phyloP scores from a whole-genome alignment of 176 grass and related monocot genomes.

The Juncus inflexus region DNA sequence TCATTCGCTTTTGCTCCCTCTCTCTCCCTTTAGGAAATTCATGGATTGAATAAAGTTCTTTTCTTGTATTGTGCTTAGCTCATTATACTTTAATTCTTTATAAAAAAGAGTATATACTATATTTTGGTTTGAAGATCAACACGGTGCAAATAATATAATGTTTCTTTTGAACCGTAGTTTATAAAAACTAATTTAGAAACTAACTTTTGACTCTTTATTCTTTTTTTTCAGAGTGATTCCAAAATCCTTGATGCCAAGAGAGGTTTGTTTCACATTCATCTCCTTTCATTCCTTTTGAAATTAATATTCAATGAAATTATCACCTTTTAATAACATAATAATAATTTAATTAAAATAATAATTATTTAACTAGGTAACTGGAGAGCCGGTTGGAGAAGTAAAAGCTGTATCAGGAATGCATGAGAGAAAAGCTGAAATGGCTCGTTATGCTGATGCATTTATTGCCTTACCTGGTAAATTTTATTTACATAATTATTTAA shows the following conservation, averaged over 20 bases:
- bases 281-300: no score
- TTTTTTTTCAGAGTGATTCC: slow-evolving; percentile 64
- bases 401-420: slow-evolving; percentile 85
- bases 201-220: slow-evolving; percentile 33
- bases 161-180: slow-evolving; percentile 15
- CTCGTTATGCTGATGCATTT: slow-evolving; percentile 81
- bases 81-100: no score
- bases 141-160: background rate
- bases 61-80: no score
- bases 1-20: background rate
- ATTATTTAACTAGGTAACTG: slow-evolving; percentile 51
- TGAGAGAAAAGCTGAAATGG: slow-evolving; percentile 94
- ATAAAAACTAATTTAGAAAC: slow-evolving; percentile 38
- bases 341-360: background rate
- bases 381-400: slow-evolving; percentile 79
- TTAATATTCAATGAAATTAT: no score
- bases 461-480: slow-evolving; percentile 81
- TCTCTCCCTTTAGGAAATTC: slow-evolving; percentile 8
- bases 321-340: no score
- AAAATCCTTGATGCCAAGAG: slow-evolving; percentile 73
- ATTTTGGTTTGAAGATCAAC: background rate
- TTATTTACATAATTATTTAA: no score
- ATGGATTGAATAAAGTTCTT: background rate
- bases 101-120: background rate
- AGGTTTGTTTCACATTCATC: slow-evolving; percentile 47